Base-by-base conservation (phyloP, 495 filamentous ascomycete genomes). In the Mytilinidion resinicola region DNA sequence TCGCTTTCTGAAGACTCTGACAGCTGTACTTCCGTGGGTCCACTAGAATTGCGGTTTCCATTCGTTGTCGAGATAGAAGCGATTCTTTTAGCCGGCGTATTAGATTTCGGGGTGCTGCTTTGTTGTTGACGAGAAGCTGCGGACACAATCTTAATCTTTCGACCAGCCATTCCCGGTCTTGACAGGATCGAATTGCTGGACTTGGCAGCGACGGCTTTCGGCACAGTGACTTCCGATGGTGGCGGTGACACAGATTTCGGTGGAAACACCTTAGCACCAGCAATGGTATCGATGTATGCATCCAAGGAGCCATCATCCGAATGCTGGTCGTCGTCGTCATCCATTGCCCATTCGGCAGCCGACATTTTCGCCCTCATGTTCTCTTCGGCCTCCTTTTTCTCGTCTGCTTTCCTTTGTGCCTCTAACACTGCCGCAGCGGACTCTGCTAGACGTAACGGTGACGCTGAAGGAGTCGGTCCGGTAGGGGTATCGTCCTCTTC, bases 301-400 rank as follows among this genome's bases (percentile, higher is more conserved):
- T 62, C 61, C 9, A 60, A 34, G 21, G 47, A 41, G 36, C 39
- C 46, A 15, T 59, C 43, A n/a, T 61, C 62, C 30, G 63, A 66
- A 1, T 43, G 42, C 19, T 50, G 51, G 30, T 41, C 44, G 37
- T 15, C 46, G 19, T 53, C 10, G 38, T 52, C 58, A 55, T 60
- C 34, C 52, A 57, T 52, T 7, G 38, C 56, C 34, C 51, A 56
- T 17, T 36, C 30, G 10, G 47, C 50, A n/a, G 57, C 61, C 33
- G n/a, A 14, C 12, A 57, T 55, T 39, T 63, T 65, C 1, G 67
- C 67, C 14, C 53, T 56, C n/a, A 53, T 12, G 38, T 63, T 69
- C 62, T 69, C 59, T 21, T 62, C 59, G 8, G 48, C 62, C 15
- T 51, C 53, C 15, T 30, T 30, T 6, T 30, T 30, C 25, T 30